Evolutionary conservation across 202 grass and related monocot species (phyloP).

Genomic region (Zizania palustris): DNA sequence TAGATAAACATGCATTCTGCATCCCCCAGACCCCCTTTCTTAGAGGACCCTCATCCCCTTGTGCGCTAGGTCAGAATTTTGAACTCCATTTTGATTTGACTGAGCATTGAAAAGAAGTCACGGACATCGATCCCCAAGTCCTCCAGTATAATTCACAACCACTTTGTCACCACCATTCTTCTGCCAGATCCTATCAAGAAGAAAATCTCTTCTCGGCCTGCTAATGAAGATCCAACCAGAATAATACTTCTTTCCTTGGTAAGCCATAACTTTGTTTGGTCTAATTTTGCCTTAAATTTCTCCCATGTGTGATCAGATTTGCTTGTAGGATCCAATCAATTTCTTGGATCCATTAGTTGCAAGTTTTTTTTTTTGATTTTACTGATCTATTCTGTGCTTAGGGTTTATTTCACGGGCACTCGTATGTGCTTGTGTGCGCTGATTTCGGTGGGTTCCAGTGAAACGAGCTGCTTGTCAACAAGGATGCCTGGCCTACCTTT

Average conservation of each 20-base stretch:
- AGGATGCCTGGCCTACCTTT: conserved; percentile 74
- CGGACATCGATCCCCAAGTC: not conserved
- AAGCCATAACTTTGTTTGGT: conserved; percentile 23
- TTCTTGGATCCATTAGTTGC: conserved; percentile 16
- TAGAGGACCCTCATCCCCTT: not conserved
- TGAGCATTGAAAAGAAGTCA: not conserved
- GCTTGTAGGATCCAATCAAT: conserved; percentile 13
- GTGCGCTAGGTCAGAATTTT: not conserved
- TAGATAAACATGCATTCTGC: not conserved
- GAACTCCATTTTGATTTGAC: conserved; percentile 15
- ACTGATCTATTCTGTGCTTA: conserved; percentile 36
- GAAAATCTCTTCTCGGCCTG: not conserved
- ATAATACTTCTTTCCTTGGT: conserved; percentile 29
- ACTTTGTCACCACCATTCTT: not conserved
- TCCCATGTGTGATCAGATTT: conserved; percentile 9
- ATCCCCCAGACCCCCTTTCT: not conserved
- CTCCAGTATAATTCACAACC: not conserved
- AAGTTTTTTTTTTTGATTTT: conserved; percentile 12
- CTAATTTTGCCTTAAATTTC: conserved; percentile 1
- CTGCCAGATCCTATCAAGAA: conserved; percentile 7
- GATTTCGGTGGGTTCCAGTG: conserved; percentile 28
- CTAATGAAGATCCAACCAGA: conserved; percentile 29
- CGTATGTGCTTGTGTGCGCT: not conserved
- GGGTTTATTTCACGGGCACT: conserved; percentile 11
- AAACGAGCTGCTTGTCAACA: conserved; percentile 14